phyloP scores from a whole-genome alignment of 1,284 basidiomycete genomes.

The Rhodotorula mucilaginosa region DNA sequence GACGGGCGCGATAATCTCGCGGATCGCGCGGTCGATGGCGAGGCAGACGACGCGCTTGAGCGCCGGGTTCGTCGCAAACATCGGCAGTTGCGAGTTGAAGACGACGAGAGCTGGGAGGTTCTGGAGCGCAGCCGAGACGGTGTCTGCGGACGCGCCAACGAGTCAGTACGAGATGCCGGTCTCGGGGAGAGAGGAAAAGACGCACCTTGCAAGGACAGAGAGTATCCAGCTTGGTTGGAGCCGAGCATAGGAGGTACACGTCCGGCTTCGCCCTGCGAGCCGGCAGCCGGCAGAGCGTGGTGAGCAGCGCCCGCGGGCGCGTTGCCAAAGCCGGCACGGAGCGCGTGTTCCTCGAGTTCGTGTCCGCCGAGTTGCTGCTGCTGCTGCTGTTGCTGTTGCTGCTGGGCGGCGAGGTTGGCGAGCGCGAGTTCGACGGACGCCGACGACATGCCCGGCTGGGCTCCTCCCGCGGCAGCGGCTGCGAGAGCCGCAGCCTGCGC shows the following conservation, averaged over 20 bases:
- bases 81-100: slow-evolving; percentile 63
- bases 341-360: slow-evolving; percentile 48
- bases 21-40: slow-evolving; percentile 89
- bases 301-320: slow-evolving; percentile 19
- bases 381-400: slow-evolving; percentile 64
- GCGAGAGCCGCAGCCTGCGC: slow-evolving; percentile 9
- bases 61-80: slow-evolving; percentile 70
- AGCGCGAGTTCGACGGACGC: slow-evolving; percentile 56
- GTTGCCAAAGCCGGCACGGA: slow-evolving; percentile 10
- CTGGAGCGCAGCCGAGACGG: slow-evolving; percentile 67
- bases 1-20: slow-evolving; percentile 97
- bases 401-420: slow-evolving; percentile 58
- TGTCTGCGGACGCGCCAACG: slow-evolving; percentile 45
- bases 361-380: slow-evolving; percentile 66
- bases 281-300: slow-evolving; percentile 26
- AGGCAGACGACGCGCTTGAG: slow-evolving; percentile 90
- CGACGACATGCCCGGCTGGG: slow-evolving; percentile 3
- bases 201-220: slow-evolving; percentile 42
- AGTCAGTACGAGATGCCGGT: not conserved
- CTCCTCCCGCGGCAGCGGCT: slow-evolving; percentile 7
- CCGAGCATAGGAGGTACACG: slow-evolving; percentile 37
- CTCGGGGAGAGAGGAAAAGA: too few relatives aligned
- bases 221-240: slow-evolving; percentile 43
- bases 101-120: slow-evolving; percentile 70
- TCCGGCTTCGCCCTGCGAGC: slow-evolving; percentile 29